A percentile compares a stretch with the other conserved stretches of the same genome.
These are phyloP conservation scores for Luzula sylvatica DNA, from an alignment of 176 grass and related monocot species.

Conservation along the genomic window DNA sequence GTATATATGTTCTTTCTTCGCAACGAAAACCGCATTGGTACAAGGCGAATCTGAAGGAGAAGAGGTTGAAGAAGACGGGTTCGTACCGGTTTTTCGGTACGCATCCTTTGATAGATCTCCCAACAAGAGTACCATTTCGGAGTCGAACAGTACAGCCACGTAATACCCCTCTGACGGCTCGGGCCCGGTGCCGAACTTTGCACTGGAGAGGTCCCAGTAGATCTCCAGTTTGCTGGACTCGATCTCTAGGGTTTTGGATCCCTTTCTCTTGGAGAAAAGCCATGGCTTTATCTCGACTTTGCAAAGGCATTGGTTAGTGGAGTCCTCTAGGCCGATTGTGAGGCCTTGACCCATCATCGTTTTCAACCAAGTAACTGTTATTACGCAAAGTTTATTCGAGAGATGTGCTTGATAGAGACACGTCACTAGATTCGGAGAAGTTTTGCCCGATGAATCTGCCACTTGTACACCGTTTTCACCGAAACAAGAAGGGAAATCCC, in stretches of 20 bases:
- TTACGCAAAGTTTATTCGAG: constrained; percentile 29
- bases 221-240: constrained; percentile 51
- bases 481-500: constrained; percentile 87
- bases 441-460: constrained; percentile 35
- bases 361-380: constrained; percentile 80
- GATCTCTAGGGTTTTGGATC: constrained; percentile 56
- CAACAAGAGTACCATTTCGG: constrained; percentile 65
- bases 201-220: constrained; percentile 67
- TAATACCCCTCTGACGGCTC: constrained; percentile 65
- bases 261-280: constrained; percentile 84
- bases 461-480: constrained; percentile 83
- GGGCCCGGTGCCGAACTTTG: constrained; percentile 55
- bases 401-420: constrained; percentile 68
- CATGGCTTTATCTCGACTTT: constrained; percentile 91
- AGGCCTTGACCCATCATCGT: constrained; percentile 73
- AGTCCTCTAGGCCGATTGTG: constrained; percentile 56
- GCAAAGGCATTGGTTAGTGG: constrained; percentile 26
- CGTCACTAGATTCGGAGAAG: constrained; percentile 50
- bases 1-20: constrained; percentile 83
- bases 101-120: constrained; percentile 82
- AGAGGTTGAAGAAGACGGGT: not conserved
- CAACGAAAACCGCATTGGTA: constrained; percentile 37
- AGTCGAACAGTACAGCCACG: constrained; percentile 49
- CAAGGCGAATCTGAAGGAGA: not conserved
- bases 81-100: constrained; percentile 38